Base-by-base conservation (phyloP, 352 stramenopile genomes). In the Pythium apleroticum region DNA sequence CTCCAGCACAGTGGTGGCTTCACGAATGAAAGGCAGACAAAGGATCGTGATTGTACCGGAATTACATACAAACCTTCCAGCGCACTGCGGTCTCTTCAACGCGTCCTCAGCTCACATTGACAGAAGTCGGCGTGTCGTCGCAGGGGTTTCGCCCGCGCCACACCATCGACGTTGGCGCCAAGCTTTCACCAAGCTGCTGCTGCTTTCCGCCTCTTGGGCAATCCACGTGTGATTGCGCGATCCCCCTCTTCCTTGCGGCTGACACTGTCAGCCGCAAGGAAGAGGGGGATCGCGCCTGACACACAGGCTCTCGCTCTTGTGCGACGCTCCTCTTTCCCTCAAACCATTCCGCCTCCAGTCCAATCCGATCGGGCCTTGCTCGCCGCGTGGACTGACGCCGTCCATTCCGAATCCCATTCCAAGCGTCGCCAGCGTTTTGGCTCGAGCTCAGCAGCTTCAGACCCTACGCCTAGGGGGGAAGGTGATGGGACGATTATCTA, bases 321-420 rank as follows among this genome's bases (percentile, higher is more conserved):
- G 25, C 19, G 49, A 31, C 30, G 27, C 22, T 57, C 52, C 52
- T 28, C 60, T 12, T 52, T 30, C 43, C 24, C 20, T 22, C 22
- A 60, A 60, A 49, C 60, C 60, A 66, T 66, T 66, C 60, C 60
- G 60, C 60, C 28, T 66, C 60, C 60, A 60, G 57, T 49, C 15
- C 55, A 48, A 52, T 27, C 39, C 56, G 41, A 37, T 63, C 25
- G 20, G 8, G 12, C 7, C 5, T 41, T 17, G 37, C 37, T 46
- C 17, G 37, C 37, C 37, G 10, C 15, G 37, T 46, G 17, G 19
- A 46, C 37, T 46, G 37, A 46, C 35, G 35, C n/a, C 14, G 10
- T 14, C 35, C 35, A 14, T 41, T 41, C 35, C 35, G 17, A 46
- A 46, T 46, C 37, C 57, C 57, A 50, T 45, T 52, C 45, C 56